Conservation (phyloP, 768 basidiomycete species). For the Hericium coralloides region DNA sequence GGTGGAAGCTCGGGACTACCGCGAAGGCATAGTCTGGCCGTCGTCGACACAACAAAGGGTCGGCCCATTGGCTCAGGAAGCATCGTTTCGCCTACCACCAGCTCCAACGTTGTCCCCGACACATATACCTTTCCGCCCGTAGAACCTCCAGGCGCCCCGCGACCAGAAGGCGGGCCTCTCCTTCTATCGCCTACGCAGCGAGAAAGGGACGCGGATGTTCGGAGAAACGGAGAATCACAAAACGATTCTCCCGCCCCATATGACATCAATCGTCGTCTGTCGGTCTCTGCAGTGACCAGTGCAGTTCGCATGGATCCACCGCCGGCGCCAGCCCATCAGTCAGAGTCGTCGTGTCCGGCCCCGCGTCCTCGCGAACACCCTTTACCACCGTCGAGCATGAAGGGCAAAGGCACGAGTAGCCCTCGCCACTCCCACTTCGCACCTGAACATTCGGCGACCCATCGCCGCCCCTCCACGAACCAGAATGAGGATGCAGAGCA, state of each 20-base stretch:
- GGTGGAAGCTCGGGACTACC: neutral
- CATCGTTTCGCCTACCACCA: neutral
- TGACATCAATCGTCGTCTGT: conserved; percentile 38
- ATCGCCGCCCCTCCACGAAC: neutral
- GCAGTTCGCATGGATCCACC: conserved; percentile 35
- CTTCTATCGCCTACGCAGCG: conserved; percentile 20
- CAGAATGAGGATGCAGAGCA: neutral
- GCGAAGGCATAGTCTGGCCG: conserved; percentile 17
- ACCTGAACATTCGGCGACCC: neutral
- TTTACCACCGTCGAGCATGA: neutral
- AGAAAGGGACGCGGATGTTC: conserved; percentile 29
- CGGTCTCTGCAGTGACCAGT: conserved; percentile 30
- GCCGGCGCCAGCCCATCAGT: neutral
- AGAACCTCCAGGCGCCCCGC: neutral
- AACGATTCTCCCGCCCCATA: conserved; percentile 40
- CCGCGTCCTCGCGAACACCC: neutral
- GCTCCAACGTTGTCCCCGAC: conserved; percentile 5
- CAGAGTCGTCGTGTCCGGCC: neutral
- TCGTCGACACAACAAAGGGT: conserved; percentile 4
- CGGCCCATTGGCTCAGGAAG: neutral
- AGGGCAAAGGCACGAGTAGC: neutral
- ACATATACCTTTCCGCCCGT: conserved; percentile 14
- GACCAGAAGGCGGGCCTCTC: neutral
- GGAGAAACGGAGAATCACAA: conserved; percentile 28
- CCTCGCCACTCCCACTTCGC: neutral